phyloP scores from a whole-genome alignment of 2,329 filamentous ascomycete species.

The Hymenoscyphus infarciens region DNA sequence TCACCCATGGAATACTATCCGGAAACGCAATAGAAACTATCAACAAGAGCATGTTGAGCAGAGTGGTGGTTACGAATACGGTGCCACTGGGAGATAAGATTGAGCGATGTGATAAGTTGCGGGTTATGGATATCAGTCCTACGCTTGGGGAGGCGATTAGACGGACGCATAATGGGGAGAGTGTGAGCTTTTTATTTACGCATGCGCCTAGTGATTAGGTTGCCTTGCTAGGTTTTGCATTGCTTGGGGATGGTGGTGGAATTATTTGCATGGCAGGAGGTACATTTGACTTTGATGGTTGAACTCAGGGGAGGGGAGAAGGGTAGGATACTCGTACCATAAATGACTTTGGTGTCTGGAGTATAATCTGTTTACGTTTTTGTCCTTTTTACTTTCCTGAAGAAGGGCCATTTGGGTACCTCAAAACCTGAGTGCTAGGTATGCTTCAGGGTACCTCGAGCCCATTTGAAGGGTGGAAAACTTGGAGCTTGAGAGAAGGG shows the following conservation, averaged over 20 bases:
- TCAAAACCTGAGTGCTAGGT: no score
- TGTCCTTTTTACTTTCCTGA: not conserved
- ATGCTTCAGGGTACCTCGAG: no score
- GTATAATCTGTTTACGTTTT: not conserved
- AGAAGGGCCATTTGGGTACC: not conserved
- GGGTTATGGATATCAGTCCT: conserved; percentile 88
- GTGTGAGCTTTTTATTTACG: conserved; percentile 65
- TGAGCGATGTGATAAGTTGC: conserved; percentile 71
- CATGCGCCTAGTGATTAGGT: conserved; percentile 54
- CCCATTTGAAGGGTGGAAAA: no score
- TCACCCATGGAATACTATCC: conserved; percentile 88
- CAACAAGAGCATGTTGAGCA: conserved; percentile 72
- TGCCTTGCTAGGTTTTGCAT: not conserved
- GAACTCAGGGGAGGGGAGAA: not conserved
- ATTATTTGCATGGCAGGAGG: not conserved
- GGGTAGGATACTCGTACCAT: conserved; percentile 5
- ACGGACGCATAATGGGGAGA: conserved; percentile 65
- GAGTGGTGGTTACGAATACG: conserved; percentile 87
- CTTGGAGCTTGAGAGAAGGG: no score
- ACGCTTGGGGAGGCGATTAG: conserved; percentile 72
- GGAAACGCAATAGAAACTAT: conserved; percentile 73
- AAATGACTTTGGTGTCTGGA: conserved; percentile 4
- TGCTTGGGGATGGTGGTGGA: not conserved
- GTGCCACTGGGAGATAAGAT: conserved; percentile 79
- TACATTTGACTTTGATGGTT: not conserved